Evolutionary conservation across 1,284 basidiomycete species (phyloP).

Genomic region (Volvariella volvacea): DNA sequence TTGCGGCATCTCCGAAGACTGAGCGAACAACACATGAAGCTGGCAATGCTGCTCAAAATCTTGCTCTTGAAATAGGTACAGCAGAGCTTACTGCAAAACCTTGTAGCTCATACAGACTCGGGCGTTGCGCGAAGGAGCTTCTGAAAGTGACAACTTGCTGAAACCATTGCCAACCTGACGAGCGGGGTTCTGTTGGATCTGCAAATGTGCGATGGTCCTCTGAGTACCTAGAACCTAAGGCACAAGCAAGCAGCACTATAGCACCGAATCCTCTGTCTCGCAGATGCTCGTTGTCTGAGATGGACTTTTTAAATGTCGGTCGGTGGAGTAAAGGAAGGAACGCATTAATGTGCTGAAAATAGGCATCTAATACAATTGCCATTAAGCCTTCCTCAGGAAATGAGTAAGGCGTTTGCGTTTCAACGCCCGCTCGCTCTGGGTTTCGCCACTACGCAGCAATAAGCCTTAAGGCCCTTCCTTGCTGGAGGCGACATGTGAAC

Average conservation of each 20-base stretch:
- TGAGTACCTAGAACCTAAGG: constrained; percentile 63
- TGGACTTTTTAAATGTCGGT: constrained; percentile 61
- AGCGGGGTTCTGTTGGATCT: constrained; percentile 40
- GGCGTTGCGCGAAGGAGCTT: constrained; percentile 48
- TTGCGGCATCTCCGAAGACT: constrained; percentile 33
- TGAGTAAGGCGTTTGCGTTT: constrained; percentile 16
- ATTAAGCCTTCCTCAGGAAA: constrained; percentile 66
- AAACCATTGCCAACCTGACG: constrained; percentile 73
- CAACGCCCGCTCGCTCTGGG: neutral
- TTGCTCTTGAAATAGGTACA: constrained; percentile 6
- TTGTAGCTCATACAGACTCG: constrained; percentile 67
- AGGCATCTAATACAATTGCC: constrained; percentile 54
- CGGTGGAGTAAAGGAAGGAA: constrained; percentile 74
- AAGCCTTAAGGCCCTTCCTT: no score
- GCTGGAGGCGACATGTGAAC: no score
- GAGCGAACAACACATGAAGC: constrained; percentile 27
- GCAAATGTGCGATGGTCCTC: constrained; percentile 61
- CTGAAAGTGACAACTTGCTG: constrained; percentile 56
- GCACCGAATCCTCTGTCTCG: constrained; percentile 59
- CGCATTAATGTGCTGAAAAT: constrained; percentile 58
- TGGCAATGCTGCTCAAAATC: constrained; percentile 14
- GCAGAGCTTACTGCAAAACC: constrained; percentile 36
- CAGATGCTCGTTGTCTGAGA: constrained; percentile 52
- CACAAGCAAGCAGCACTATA: constrained; percentile 69
- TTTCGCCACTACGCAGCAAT: neutral